Base-by-base conservation (phyloP, 2,329 filamentous ascomycete genomes). In the Arthrobotrys sphaeroides region DNA sequence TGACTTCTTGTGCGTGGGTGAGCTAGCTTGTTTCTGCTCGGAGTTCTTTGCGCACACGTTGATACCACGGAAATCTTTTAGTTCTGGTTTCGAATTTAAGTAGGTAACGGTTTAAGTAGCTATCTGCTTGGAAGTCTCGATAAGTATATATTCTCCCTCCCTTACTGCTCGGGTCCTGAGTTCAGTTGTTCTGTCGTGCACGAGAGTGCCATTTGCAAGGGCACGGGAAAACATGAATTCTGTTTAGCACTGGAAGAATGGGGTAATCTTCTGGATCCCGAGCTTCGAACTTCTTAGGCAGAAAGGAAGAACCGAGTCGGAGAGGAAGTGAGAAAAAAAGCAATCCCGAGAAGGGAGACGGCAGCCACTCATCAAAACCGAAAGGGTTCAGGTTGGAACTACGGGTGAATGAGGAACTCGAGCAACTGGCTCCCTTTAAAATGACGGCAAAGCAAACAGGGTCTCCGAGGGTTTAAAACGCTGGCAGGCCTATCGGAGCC, bases 331-430 rank as follows among this genome's bases (percentile, higher is more conserved):
- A 53, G 31, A 9, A 55, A 74, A n/a, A 74, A 68, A 74, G 70
- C 70, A 74, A 74, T 20, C 62, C 53, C 45, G 67, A 59, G 62
- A 31, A 62, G 57, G 53, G 65, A 53, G 53, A 40, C 28, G 59
- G 26, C 51, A 36, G 28, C 57, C 67, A 57, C 43, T 60, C 59
- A 73, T 53, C 18, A 51, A 62, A 64, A 74, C 60, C 53, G 55
- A 74, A 64, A 65, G 43, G 62, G 62, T 43, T 62, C 55, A 36
- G 70, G 61, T 66, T 74, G 62, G 62, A 60, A 65, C 70, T 74
- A 74, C 62, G 70, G 70, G 70, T 74, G 70, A 74, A 74, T 74
- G 40, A 68, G 70, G 70, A 74, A 74, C 69, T 74, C 70, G 28
- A 68, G 53, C 70, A 43, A 68, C 70, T 74, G 70, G 70, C 38